phyloP scores from a whole-genome alignment of 371 early-diverging fungal genomes.

The Actinomortierella ambigua region DNA sequence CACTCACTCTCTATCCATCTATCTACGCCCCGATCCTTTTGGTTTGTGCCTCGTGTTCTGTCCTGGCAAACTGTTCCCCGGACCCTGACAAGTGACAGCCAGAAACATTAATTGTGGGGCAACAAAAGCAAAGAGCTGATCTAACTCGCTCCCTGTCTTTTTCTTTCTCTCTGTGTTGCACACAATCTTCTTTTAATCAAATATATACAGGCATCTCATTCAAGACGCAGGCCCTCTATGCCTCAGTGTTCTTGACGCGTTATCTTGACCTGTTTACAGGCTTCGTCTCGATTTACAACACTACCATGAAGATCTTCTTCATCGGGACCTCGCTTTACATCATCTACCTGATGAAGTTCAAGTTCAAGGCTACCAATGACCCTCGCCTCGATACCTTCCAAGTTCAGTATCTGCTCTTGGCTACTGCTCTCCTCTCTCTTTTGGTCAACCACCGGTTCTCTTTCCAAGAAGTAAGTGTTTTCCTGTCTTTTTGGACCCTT shows the following conservation, averaged over 20 bases:
- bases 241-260: slow-evolving; percentile 93
- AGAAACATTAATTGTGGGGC: no score
- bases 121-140: no score
- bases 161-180: no score
- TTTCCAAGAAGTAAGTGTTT: slow-evolving; percentile 64
- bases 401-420: slow-evolving; percentile 81
- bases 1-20: no score
- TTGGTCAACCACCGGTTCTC: slow-evolving; percentile 74
- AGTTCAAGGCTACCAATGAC: slow-evolving; percentile 93
- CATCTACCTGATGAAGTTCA: slow-evolving; percentile 89
- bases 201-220: slow-evolving; percentile 88
- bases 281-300: slow-evolving; percentile 89
- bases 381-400: slow-evolving; percentile 90
- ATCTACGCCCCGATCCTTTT: no score
- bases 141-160: no score
- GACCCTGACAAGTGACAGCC: no score
- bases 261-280: slow-evolving; percentile 91
- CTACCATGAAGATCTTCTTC: slow-evolving; percentile 96
- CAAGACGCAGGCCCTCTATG: slow-evolving; percentile 96
- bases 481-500: background rate
- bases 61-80: no score
- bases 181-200: no score
- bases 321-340: slow-evolving; percentile 86
- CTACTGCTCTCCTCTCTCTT: slow-evolving; percentile 72
- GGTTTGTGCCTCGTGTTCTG: no score